Conservation (phyloP, 495 filamentous ascomycete genomes). For the Cenococcum geophilum region DNA sequence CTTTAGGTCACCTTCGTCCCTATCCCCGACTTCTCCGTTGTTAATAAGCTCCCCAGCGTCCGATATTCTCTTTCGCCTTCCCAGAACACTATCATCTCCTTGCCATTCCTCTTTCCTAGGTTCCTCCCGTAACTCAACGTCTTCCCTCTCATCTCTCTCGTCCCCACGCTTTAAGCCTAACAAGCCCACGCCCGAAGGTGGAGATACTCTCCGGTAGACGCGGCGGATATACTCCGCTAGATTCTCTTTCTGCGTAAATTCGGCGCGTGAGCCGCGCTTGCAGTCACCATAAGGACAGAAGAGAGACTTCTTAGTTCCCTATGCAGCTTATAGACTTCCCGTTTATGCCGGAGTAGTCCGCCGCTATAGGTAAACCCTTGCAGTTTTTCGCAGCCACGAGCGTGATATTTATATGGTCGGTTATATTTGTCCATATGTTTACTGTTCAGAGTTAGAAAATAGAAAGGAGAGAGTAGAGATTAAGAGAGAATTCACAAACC, state of each 20-base stretch:
- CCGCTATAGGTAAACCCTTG: constrained; percentile 92
- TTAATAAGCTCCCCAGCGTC: constrained; percentile 11
- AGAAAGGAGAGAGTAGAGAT: background rate
- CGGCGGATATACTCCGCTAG: constrained; percentile 79
- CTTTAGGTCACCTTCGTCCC: constrained; percentile 46
- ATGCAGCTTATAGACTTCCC: constrained; percentile 84
- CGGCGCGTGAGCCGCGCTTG: constrained; percentile 67
- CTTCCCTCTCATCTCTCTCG: background rate
- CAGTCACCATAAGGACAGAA: constrained; percentile 75
- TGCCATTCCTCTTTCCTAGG: background rate
- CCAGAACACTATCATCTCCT: constrained; percentile 32
- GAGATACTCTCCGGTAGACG: constrained; percentile 45
- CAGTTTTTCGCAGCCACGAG: constrained; percentile 77
- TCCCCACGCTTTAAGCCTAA: constrained; percentile 20
- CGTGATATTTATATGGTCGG: constrained; percentile 75
- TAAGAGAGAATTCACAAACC: constrained; percentile 49
- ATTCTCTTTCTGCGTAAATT: constrained; percentile 83
- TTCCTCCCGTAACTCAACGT: constrained; percentile 6
- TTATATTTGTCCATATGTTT: constrained; percentile 99
- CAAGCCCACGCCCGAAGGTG: constrained; percentile 44
- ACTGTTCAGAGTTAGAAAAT: constrained; percentile 40
- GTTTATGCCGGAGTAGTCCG: constrained; percentile 77
- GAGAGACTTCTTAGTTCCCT: constrained; percentile 72
- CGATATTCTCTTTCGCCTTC: constrained; percentile 43
- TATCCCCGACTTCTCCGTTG: constrained; percentile 35